These are phyloP conservation scores for Halocafeteria seosinensis DNA, from an alignment of 108 stramenopile species.

Conservation along the genomic window DNA sequence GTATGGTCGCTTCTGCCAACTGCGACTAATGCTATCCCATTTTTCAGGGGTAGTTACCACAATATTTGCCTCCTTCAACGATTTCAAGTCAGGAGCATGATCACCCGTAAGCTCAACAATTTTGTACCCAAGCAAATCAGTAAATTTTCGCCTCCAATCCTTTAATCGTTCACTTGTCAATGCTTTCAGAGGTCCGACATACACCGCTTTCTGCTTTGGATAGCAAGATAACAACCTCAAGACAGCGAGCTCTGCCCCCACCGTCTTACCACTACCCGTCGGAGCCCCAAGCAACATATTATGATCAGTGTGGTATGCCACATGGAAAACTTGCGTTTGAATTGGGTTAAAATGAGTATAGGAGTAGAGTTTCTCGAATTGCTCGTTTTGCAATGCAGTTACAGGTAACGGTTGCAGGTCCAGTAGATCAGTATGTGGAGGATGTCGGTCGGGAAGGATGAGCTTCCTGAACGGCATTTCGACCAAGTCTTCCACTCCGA, in stretches of 20 bases:
- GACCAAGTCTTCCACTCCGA: slow-evolving; percentile 60
- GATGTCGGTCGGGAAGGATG: slow-evolving; percentile 47
- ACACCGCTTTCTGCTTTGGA: slow-evolving; percentile 66
- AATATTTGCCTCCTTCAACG: slow-evolving; percentile 67
- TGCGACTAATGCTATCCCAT: slow-evolving; percentile 86
- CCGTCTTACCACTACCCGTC: slow-evolving; percentile 80
- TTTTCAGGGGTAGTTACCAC: slow-evolving; percentile 97
- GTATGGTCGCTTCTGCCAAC: slow-evolving; percentile 64
- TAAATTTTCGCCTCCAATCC: slow-evolving; percentile 67
- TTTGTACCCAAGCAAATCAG: slow-evolving; percentile 39
- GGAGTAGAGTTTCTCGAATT: slow-evolving; percentile 62
- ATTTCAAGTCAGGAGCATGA: slow-evolving; percentile 61
- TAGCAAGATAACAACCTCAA: slow-evolving; percentile 61
- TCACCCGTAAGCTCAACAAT: slow-evolving; percentile 93
- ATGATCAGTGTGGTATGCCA: slow-evolving; percentile 67
- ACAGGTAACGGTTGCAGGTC: slow-evolving; percentile 75
- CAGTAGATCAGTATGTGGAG: slow-evolving; percentile 60
- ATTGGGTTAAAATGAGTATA: slow-evolving; percentile 89
- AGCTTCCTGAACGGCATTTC: slow-evolving; percentile 63
- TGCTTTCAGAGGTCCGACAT: slow-evolving; percentile 94
- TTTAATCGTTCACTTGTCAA: slow-evolving; percentile 82
- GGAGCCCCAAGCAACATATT: slow-evolving; percentile 90
- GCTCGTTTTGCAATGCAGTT: slow-evolving; percentile 53
- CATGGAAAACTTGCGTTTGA: slow-evolving; percentile 74
- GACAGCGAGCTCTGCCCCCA: slow-evolving; percentile 64